Conservation (phyloP, 495 filamentous ascomycete species). For the Trichoderma virens region DNA sequence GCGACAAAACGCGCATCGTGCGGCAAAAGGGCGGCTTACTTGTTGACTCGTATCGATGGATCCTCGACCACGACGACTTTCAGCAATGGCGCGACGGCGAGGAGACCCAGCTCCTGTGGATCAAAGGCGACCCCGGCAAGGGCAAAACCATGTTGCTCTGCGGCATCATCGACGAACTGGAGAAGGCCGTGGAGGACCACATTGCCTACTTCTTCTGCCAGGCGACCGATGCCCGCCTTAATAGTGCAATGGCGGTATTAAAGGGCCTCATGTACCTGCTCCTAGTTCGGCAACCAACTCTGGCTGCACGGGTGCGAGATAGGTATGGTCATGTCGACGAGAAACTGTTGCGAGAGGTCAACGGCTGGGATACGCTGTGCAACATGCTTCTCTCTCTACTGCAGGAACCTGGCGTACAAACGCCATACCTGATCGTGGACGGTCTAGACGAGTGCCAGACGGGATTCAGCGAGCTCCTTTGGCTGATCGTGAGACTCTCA, state of each 20-base stretch:
- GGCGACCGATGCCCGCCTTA: constrained; percentile 25
- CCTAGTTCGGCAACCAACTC: constrained; percentile 24
- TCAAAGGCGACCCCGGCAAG: too few species aligned
- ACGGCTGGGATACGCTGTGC: constrained; percentile 23
- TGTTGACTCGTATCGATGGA: constrained; percentile 35
- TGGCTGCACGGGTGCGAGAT: constrained; percentile 24
- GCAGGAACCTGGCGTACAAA: constrained; percentile 7
- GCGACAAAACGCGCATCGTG: constrained; percentile 33
- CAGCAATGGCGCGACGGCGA: constrained; percentile 16
- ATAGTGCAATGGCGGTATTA: constrained; percentile 32
- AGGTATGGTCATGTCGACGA: constrained; percentile 21
- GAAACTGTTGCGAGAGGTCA: constrained; percentile 24
- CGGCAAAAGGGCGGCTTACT: constrained; percentile 34
- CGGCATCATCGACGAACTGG: constrained; percentile 31
- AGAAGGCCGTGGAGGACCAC: constrained; percentile 1
- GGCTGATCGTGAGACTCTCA: too few species aligned
- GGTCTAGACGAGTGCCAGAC: constrained; percentile 38
- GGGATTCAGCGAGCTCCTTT: constrained; percentile 23
- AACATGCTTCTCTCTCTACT: constrained; percentile 27
- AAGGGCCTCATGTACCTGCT: constrained; percentile 35
- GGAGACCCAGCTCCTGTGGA: constrained; percentile 20
- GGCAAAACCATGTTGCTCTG: constrained; percentile 45
- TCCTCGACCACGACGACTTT: constrained; percentile 33
- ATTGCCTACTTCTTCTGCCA: constrained; percentile 42
- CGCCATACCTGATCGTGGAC: constrained; percentile 24